Evolutionary conservation across 208 protist species (phyloP), one percentile per base, ranked within the genome.

Genomic region (Acanthamoeba polyphaga): DNA sequence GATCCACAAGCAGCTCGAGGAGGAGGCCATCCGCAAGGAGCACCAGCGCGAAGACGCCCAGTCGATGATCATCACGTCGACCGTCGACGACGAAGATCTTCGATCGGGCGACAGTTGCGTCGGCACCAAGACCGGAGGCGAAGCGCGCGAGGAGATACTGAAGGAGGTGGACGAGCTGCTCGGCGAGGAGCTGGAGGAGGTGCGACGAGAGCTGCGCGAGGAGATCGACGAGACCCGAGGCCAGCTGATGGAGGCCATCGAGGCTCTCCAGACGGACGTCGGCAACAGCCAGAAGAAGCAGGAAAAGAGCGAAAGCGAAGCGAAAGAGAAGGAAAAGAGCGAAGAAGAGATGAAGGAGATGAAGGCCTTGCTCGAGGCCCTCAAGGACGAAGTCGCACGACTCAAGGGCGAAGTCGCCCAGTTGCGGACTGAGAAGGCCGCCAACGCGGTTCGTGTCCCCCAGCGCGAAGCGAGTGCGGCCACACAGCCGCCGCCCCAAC

Each of bases 151-250:
- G 38, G 49, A 10, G 49, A 51, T 85, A 3, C 49, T 85, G 13
- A 85, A 58, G 76, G 76, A 85, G 43, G 49, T 85, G 22, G 76
- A 85, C 49, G 76, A 58, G 43, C 76, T 85, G 76, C 13, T 85
- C 24, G 10, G 15, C 76, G 76, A 85, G 10, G 76, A 85, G 24
- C 9, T 85, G 12, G 29, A 27, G 5, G 76, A 85, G 29, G 22
- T 85, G 76, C 9, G 27, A 6, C 38, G 76, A 6, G 76, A 85
- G 49, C 49, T 85, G 43, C 34, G 46, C 27, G 76, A 85, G 49
- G 76, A 85, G 49, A 4, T 85, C 22, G 76, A 85, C 19, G 76
- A 85, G 29, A 58, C 46, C 27, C 76, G 76, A 7, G 9, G 22
- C 46, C 43, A 85, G 49, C 49, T 85, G 27, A 85, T 27, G 10